These are phyloP conservation scores for Colletotrichum cereale DNA, from an alignment of 2,329 filamentous ascomycete species.

Conservation along the genomic window DNA sequence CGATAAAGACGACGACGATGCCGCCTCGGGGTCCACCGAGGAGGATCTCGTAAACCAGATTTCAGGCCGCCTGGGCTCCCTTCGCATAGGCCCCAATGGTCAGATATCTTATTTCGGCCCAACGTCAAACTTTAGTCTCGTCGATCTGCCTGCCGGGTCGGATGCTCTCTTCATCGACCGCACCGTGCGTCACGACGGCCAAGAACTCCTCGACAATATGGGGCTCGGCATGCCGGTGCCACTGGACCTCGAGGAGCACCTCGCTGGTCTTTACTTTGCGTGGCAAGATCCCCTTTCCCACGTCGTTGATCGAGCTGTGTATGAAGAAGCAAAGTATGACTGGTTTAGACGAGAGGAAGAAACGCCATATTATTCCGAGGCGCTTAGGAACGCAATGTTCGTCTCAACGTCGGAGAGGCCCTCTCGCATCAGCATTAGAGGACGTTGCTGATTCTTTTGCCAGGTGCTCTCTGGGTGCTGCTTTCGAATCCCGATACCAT, in stretches of 20 bases:
- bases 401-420: background rate
- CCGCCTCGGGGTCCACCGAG: conserved; percentile 17
- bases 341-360: conserved; percentile 38
- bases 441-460: background rate
- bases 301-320: conserved; percentile 44
- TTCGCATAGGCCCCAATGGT: conserved; percentile 45
- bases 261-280: conserved; percentile 43
- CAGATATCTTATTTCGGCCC: conserved; percentile 45
- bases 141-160: conserved; percentile 43
- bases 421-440: no score
- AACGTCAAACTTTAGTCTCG: conserved; percentile 46
- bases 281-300: conserved; percentile 46
- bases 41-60: conserved; percentile 46
- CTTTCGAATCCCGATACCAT: conserved; percentile 57
- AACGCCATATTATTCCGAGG: conserved; percentile 47
- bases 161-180: conserved; percentile 45
- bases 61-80: conserved; percentile 45
- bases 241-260: conserved; percentile 38
- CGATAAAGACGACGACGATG: conserved; percentile 42
- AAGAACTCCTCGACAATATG: conserved; percentile 44
- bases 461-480: conserved; percentile 56
- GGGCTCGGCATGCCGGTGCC: conserved; percentile 42
- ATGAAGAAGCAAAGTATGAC: conserved; percentile 39
- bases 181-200: conserved; percentile 44
- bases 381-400: conserved; percentile 46